A percentile compares a stretch with the other conserved stretches of the same genome.
phyloP scores from a whole-genome alignment of 441 rosid genomes.

The Croton setiger region DNA sequence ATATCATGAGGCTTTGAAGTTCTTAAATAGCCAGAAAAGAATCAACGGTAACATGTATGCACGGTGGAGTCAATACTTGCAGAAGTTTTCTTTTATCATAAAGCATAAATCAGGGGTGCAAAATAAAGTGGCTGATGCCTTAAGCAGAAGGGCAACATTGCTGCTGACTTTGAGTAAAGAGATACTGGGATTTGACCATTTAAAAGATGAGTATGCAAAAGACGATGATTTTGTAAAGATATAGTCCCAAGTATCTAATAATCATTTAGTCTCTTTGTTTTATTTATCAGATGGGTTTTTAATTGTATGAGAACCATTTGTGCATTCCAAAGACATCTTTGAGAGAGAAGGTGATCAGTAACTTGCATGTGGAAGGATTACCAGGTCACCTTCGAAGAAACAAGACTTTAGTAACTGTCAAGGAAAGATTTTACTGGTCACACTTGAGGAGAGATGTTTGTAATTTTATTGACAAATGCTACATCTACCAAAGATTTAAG shows the following conservation, averaged over 20 bases:
- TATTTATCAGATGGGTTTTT: no score
- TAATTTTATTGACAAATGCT: no score
- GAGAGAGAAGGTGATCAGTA: not conserved
- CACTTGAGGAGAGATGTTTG: not conserved
- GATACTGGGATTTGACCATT: not conserved
- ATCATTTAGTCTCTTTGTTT: not conserved
- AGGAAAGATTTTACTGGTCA: not conserved
- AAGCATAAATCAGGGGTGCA: no score
- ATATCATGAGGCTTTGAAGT: not conserved
- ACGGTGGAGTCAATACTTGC: not conserved
- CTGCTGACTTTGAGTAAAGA: not conserved
- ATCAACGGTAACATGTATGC: not conserved
- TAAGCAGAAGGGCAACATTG: no score
- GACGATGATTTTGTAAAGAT: not conserved
- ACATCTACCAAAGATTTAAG: no score
- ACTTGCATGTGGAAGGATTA: not conserved
- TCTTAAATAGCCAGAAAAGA: not conserved
- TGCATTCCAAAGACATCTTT: not conserved
- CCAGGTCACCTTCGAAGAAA: not conserved
- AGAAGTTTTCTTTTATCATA: no score
- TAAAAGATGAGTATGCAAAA: not conserved
- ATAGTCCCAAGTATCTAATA: rapidly evolving
- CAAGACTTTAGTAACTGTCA: not conserved
- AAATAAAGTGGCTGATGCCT: no score
- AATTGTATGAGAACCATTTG: not conserved